Conservation (phyloP, 1,284 basidiomycete genomes). For the Cryptococcus hybrid region DNA sequence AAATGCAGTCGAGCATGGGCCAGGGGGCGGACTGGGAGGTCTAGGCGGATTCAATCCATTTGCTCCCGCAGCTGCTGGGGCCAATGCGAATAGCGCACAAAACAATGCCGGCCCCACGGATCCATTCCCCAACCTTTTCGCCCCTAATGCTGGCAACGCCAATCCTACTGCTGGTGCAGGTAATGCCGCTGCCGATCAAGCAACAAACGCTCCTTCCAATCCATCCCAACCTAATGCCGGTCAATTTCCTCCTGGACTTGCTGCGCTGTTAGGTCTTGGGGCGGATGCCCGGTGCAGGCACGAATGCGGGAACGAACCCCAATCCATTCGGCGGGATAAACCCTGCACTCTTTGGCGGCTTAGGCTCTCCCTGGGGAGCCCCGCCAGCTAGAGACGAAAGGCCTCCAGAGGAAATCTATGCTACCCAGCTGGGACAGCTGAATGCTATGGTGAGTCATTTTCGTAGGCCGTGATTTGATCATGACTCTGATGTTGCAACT, state of each 20-base stretch:
- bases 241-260: slow-evolving; percentile 2
- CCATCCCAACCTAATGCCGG: slow-evolving; percentile 37
- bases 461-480: background rate
- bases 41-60: slow-evolving; percentile 33
- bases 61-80: slow-evolving; percentile 19
- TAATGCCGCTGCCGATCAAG: slow-evolving; percentile 22
- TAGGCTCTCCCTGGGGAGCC: slow-evolving; percentile 27
- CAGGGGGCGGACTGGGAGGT: slow-evolving; percentile 12
- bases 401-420: slow-evolving; percentile 82
- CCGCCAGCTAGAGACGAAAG: slow-evolving; percentile 58
- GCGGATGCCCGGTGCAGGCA: slow-evolving; percentile 15
- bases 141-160: background rate
- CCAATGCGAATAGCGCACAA: too few species aligned
- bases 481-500: slow-evolving; percentile 1
- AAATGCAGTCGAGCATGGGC: slow-evolving; percentile 59
- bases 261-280: background rate
- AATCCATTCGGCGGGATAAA: slow-evolving; percentile 39
- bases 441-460: slow-evolving; percentile 45
- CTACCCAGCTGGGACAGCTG: slow-evolving; percentile 64
- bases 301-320: slow-evolving; percentile 14
- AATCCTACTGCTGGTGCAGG: slow-evolving; percentile 7
- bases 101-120: slow-evolving; percentile 27
- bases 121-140: slow-evolving; percentile 39
- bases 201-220: slow-evolving; percentile 28
- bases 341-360: slow-evolving; percentile 43